phyloP scores from a whole-genome alignment of 208 protist species.

The Trypanosoma mega region DNA sequence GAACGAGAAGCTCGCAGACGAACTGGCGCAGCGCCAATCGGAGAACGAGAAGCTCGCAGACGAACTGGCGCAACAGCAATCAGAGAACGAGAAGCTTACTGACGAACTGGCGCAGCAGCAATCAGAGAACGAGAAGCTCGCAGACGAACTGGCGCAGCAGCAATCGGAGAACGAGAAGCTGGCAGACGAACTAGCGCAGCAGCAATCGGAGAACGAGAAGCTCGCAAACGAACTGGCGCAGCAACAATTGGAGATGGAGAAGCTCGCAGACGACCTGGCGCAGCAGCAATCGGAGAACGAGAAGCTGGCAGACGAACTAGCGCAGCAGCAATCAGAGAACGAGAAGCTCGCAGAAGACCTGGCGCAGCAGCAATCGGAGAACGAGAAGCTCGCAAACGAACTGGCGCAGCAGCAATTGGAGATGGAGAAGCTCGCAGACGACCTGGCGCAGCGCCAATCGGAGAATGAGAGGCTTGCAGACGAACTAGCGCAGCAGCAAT shows the following conservation, averaged over 20 bases:
- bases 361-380: too few relatives aligned
- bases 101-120: conserved; percentile 29
- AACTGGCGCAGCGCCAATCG: conserved; percentile 1
- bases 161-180: conserved; percentile 19
- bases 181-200: conserved; percentile 16
- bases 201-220: conserved; percentile 29
- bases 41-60: neutral
- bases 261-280: conserved; percentile 19
- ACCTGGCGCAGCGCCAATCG: conserved; percentile 23
- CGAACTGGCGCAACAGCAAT: conserved; percentile 18
- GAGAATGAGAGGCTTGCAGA: conserved; percentile 26
- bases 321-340: conserved; percentile 14
- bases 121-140: conserved; percentile 22
- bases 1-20: neutral
- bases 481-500: conserved; percentile 10
- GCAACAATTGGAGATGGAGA: conserved; percentile 10
- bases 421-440: conserved; percentile 13
- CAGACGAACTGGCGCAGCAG: conserved; percentile 8
- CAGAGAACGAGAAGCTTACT: conserved; percentile 20
- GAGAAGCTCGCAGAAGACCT: conserved; percentile 26
- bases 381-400: conserved; percentile 27
- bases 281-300: conserved; percentile 23
- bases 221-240: neutral
- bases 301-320: conserved; percentile 30
- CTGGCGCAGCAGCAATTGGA: conserved; percentile 16